phyloP scores from a whole-genome alignment of 2,329 filamentous ascomycete genomes.

The Penicillium occitanis region DNA sequence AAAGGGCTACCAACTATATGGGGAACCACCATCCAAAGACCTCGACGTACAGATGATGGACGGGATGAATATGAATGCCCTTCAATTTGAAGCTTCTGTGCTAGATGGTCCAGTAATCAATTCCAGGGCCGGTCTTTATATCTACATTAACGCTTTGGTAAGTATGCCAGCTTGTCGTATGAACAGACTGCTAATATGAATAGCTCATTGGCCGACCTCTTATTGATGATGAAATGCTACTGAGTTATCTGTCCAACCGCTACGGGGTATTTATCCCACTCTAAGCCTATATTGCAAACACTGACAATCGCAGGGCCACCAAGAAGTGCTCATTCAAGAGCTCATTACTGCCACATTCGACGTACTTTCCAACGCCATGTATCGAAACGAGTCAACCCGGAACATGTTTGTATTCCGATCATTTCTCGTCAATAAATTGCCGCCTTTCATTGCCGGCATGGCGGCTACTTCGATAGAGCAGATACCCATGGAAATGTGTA shows the following conservation, averaged over 20 bases:
- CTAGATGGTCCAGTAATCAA: slow-evolving; percentile 70
- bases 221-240: slow-evolving; percentile 75
- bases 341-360: slow-evolving; percentile 88
- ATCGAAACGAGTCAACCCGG: slow-evolving; percentile 62
- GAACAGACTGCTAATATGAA: not conserved
- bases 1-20: slow-evolving; percentile 44
- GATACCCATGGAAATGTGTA: slow-evolving; percentile 62
- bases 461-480: slow-evolving; percentile 58
- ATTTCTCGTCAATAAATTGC: slow-evolving; percentile 76
- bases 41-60: slow-evolving; percentile 47
- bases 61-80: slow-evolving; percentile 45
- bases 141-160: slow-evolving; percentile 81
- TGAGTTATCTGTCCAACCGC: slow-evolving; percentile 78
- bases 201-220: slow-evolving; percentile 79
- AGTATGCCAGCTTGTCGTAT: not conserved
- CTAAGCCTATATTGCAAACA: not conserved
- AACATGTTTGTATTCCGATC: slow-evolving; percentile 74
- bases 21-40: slow-evolving; percentile 42
- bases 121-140: slow-evolving; percentile 77
- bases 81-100: slow-evolving; percentile 56
- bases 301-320: slow-evolving; percentile 60
- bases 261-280: slow-evolving; percentile 64
- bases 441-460: slow-evolving; percentile 60
- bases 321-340: slow-evolving; percentile 74
- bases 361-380: slow-evolving; percentile 80